phyloP scores from a whole-genome alignment of 2,329 filamentous ascomycete species.

The Cladophialophora immunda region DNA sequence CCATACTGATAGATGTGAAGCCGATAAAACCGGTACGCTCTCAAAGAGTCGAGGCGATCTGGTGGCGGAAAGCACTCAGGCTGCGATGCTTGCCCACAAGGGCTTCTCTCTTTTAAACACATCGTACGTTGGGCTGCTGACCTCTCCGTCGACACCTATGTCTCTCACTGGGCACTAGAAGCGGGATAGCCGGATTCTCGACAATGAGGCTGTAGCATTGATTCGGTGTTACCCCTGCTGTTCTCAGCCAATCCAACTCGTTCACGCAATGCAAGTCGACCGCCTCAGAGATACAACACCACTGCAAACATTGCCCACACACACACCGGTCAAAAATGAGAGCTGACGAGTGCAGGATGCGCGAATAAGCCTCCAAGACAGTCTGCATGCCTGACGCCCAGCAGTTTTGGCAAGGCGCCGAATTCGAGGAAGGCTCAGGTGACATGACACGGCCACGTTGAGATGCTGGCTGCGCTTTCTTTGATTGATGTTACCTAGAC shows the following conservation, averaged over 20 bases:
- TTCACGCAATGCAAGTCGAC: background rate
- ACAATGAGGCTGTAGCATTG: conserved; percentile 3
- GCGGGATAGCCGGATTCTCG: background rate
- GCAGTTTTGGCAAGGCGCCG: background rate
- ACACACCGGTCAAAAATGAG: background rate
- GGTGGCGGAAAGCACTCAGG: background rate
- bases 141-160: background rate
- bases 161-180: background rate
- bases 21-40: background rate
- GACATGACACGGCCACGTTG: background rate
- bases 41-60: background rate
- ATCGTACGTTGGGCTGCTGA: background rate
- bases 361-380: background rate
- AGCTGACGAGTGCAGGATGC: background rate
- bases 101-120: background rate
- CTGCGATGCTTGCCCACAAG: background rate
- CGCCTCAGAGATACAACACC: background rate
- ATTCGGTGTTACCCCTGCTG: background rate
- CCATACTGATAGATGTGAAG: background rate
- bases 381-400: background rate
- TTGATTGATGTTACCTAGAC: background rate
- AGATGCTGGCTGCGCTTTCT: background rate
- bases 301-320: background rate
- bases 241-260: background rate
- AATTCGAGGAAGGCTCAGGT: background rate